Conservation (phyloP, 2,329 filamentous ascomycete species). For the Onygenales sp. region DNA sequence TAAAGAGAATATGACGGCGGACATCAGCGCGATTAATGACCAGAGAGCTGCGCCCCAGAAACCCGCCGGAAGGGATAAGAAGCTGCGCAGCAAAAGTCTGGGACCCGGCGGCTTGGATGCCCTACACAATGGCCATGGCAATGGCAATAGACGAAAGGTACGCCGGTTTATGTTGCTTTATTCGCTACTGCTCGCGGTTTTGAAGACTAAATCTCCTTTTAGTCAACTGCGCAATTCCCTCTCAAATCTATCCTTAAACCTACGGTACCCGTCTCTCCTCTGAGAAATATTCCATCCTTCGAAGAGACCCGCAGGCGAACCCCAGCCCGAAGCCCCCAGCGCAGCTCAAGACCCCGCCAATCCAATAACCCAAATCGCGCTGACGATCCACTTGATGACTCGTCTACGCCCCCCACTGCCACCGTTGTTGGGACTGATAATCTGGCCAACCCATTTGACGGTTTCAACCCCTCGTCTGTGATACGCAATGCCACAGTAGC, state of each 20-base stretch:
- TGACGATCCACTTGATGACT: conserved; percentile 31
- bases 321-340: conserved; percentile 23
- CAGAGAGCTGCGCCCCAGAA: conserved; percentile 12
- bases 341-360: conserved; percentile 4
- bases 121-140: conserved; percentile 56
- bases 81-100: conserved; percentile 89
- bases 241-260: conserved; percentile 72
- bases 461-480: conserved; percentile 30
- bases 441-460: conserved; percentile 39
- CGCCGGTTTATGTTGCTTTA: conserved; percentile 14
- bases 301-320: conserved; percentile 40
- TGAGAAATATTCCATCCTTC: conserved; percentile 55
- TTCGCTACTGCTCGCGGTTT: conserved; percentile 5
- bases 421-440: conserved; percentile 28
- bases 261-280: conserved; percentile 56
- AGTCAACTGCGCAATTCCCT: conserved; percentile 32
- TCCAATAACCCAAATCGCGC: conserved; percentile 4
- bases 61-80: conserved; percentile 40
- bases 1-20: conserved; percentile 70
- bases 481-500: conserved; percentile 47
- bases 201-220: conserved; percentile 14
- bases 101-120: conserved; percentile 84
- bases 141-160: conserved; percentile 74
- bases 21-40: conserved; percentile 43
- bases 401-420: conserved; percentile 30